A percentile compares a stretch with the other conserved stretches of the same genome.
Evolutionary conservation across 768 basidiomycete species (phyloP).

Genomic region (Lentinula detonsa): DNA sequence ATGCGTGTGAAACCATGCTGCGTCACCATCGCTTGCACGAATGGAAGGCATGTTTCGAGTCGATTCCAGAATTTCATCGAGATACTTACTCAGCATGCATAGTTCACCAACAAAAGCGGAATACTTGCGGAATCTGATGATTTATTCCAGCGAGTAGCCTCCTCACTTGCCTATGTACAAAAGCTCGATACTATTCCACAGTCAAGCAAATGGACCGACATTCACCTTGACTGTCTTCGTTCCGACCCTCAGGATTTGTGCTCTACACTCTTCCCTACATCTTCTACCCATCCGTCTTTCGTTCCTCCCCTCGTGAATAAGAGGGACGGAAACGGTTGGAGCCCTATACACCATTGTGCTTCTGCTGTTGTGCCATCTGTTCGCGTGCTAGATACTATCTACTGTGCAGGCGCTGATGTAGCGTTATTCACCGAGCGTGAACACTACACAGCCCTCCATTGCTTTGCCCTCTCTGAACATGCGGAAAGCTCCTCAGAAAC

Average conservation of each 20-base stretch:
- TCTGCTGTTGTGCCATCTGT: slow-evolving; percentile 48
- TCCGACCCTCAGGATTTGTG: slow-evolving; percentile 47
- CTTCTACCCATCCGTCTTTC: slow-evolving; percentile 34
- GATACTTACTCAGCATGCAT: neutral
- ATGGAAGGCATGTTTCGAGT: slow-evolving; percentile 38
- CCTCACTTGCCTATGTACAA: slow-evolving; percentile 30
- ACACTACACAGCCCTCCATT: slow-evolving; percentile 64
- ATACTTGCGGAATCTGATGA: slow-evolving; percentile 26
- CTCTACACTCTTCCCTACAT: slow-evolving; percentile 46
- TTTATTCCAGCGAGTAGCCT: slow-evolving; percentile 19
- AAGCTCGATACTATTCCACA: slow-evolving; percentile 34
- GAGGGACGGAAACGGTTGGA: slow-evolving; percentile 66
- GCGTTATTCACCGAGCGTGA: slow-evolving; percentile 60
- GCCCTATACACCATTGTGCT: slow-evolving; percentile 66
- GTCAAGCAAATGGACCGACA: slow-evolving; percentile 32
- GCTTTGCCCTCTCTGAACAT: slow-evolving; percentile 43
- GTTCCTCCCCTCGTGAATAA: slow-evolving; percentile 58
- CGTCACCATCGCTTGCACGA: slow-evolving; percentile 58
- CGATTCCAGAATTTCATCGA: neutral
- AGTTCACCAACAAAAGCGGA: slow-evolving; percentile 8
- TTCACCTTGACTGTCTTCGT: slow-evolving; percentile 48
- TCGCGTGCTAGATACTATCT: slow-evolving; percentile 62
- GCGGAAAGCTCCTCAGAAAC: slow-evolving; percentile 27
- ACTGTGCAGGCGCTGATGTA: slow-evolving; percentile 71
- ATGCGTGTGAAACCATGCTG: slow-evolving; percentile 63